Evolutionary conservation across 139 green algal species (phyloP), one percentile per base, ranked within the genome.

Genomic region (Ulvella scutata): DNA sequence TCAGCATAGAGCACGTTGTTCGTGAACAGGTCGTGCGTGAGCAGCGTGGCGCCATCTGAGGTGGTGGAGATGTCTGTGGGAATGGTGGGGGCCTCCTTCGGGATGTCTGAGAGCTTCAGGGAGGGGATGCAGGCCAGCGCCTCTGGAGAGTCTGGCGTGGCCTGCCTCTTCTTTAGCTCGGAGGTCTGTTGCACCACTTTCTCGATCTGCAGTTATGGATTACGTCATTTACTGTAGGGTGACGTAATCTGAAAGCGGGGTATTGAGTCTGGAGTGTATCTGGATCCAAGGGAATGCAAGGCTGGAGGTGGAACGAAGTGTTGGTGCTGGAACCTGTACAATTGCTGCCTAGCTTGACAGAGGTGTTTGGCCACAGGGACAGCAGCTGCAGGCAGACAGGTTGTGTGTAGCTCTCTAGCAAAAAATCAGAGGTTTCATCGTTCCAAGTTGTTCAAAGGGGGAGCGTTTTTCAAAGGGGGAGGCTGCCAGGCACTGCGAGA

Each of bases 1-100:
- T 98, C 94, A n/a, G 92, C 76, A 82, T 99, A 99, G 43, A 99
- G 82, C 43, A 99, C 88, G 74, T 97, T 89, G 81, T 99, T 99
- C 37, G 95, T 99, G 84, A 98, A 97, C 23, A 99, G 84, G 78
- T 99, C 95, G 82, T 99, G 95, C 3, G 62, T 81, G 21, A 99
- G 86, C 72, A 96, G 43, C 1, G 87, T 97, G 44, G 88, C 83
- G 43, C 86, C 90, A 34, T 79, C 78, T 21, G 67, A 76, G n/a
- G 28, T 80, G 38, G 21, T 81, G 34, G 72, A 80, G 39, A 88
- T 51, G 20, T 77, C 80, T 44, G 90, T 96, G 72, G 95, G 94
- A 26, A 98, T 87, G 62, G 79, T 86, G 62, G 81, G 83, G 72
- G 88, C 87, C 61, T 87, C 83, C 72, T 88, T 90, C 21, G 92